These are phyloP conservation scores for Penicillium mononematosum DNA, from an alignment of 495 filamentous ascomycete species.

Conservation along the genomic window DNA sequence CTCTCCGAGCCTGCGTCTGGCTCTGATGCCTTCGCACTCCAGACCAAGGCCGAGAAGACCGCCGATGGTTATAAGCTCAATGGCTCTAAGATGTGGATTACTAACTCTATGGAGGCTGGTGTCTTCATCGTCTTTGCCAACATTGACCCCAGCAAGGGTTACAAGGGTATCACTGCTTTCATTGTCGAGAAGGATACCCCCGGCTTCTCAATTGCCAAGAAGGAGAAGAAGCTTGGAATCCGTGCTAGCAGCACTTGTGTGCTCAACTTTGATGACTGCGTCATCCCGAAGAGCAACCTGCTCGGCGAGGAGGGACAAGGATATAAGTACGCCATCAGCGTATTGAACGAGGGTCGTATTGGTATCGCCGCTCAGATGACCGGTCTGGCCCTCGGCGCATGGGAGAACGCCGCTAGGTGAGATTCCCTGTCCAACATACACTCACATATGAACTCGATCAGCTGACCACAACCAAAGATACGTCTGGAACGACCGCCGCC, in stretches of 20 bases:
- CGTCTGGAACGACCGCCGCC: constrained; percentile 95
- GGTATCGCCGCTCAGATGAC: constrained; percentile 99
- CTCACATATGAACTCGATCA: background rate
- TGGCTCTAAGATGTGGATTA: constrained; percentile 99
- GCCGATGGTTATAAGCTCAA: constrained; percentile 80
- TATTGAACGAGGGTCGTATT: constrained; percentile 97
- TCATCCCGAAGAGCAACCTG: constrained; percentile 82
- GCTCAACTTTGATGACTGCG: constrained; percentile 95
- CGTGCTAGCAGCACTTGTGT: constrained; percentile 93
- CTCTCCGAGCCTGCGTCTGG: constrained; percentile 92
- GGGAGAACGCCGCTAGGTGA: constrained; percentile 89
- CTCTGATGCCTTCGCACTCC: constrained; percentile 92
- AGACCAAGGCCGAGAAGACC: constrained; percentile 77
- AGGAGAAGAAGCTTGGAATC: constrained; percentile 99
- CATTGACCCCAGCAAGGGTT: constrained; percentile 79
- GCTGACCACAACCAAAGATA: constrained; percentile 47
- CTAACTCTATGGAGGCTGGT: constrained; percentile 87
- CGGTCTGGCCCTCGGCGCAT: constrained; percentile 89
- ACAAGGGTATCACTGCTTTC: constrained; percentile 96
- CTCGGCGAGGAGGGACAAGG: constrained; percentile 86
- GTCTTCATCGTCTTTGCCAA: constrained; percentile 99
- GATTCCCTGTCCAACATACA: constrained; percentile 14
- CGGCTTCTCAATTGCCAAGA: constrained; percentile 96
- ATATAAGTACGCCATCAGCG: constrained; percentile 94
- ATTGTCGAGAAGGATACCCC: constrained; percentile 85